phyloP scores from a whole-genome alignment of 202 grass and related monocot genomes.

The Setaria viridis region DNA sequence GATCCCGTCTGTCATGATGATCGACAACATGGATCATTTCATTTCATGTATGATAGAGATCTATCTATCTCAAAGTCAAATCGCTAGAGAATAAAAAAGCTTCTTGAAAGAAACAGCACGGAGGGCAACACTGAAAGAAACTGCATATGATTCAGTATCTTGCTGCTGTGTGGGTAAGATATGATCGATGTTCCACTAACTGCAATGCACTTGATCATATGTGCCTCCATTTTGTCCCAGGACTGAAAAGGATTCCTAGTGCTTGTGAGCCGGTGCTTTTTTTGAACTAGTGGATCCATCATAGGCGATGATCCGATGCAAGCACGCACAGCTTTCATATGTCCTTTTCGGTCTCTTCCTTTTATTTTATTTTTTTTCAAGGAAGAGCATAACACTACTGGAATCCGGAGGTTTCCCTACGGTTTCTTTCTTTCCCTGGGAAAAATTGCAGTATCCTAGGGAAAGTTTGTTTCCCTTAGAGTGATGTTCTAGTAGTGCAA shows the following conservation, averaged over 20 bases:
- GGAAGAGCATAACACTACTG: too few species aligned
- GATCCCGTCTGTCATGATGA: neutral
- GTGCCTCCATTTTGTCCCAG: neutral
- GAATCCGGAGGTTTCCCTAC: too few species aligned
- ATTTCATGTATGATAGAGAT: too few species aligned
- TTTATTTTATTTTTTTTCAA: too few species aligned
- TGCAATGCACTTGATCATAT: too few species aligned
- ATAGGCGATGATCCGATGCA: neutral
- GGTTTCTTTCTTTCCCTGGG: too few species aligned
- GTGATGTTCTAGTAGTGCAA: too few species aligned
- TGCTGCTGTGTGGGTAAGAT: neutral
- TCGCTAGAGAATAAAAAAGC: too few species aligned
- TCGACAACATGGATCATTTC: too few species aligned
- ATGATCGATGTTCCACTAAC: neutral
- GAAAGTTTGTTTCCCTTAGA: too few species aligned
- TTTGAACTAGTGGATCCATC: neutral
- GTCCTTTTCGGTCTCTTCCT: neutral
- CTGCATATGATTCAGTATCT: neutral
- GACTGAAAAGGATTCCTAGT: neutral
- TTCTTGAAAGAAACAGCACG: neutral
- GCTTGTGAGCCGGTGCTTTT: slow-evolving; percentile 7
- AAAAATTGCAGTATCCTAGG: too few species aligned
- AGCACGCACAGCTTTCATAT: neutral
- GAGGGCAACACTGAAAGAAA: neutral
- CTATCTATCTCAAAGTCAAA: too few species aligned